phyloP scores from a whole-genome alignment of 192 early-diverging fungal species.

The Coemansia sp. region DNA sequence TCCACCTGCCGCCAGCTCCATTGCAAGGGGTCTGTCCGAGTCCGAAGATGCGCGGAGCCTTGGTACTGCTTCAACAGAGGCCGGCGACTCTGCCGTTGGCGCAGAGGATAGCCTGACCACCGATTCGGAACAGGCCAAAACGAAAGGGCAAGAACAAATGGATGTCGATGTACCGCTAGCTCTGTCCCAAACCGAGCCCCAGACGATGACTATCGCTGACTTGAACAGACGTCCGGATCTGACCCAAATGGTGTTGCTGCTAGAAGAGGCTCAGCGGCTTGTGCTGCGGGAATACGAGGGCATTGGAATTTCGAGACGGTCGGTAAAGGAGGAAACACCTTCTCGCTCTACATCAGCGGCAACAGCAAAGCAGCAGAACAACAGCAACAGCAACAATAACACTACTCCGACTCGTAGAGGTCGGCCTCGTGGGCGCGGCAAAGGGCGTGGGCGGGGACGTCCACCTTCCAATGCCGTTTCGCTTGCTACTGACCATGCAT shows the following conservation, averaged over 20 bases:
- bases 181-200: neutral
- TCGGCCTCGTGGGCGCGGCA: constrained; percentile 13
- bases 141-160: neutral
- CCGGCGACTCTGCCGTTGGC: neutral
- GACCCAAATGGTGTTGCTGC: constrained; percentile 48
- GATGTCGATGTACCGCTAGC: neutral
- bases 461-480: constrained; percentile 5
- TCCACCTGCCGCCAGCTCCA: constrained; percentile 9
- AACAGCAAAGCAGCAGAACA: neutral
- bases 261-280: constrained; percentile 48
- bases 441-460: constrained; percentile 12
- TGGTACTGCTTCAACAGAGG: constrained; percentile 9
- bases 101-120: neutral
- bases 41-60: constrained; percentile 14
- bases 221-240: constrained; percentile 40
- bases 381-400: neutral
- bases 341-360: neutral
- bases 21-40: constrained; percentile 10
- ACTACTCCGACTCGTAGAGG: neutral
- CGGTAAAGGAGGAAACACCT: neutral
- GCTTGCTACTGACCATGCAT: constrained; percentile 22
- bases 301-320: neutral
- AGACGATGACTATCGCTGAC: constrained; percentile 27
- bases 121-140: neutral
- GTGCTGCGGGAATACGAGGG: constrained; percentile 21